Percentiles rank a stretch among this genome's conserved stretches.
These are phyloP conservation scores for Trebouxia sp. DNA, from an alignment of 139 green algal genomes.

Conservation along the genomic window DNA sequence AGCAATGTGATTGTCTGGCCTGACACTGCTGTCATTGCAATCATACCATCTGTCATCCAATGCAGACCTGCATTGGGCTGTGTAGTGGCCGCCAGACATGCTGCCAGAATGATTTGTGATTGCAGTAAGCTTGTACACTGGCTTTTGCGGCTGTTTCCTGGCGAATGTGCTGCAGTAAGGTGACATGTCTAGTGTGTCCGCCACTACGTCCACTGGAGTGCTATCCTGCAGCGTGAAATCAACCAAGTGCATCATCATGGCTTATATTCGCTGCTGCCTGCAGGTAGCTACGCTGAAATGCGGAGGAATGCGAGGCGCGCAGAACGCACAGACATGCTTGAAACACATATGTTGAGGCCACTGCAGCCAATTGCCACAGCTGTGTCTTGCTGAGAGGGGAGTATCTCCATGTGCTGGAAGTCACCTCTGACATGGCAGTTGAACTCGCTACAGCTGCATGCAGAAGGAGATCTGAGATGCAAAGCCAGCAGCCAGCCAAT, in stretches of 20 bases:
- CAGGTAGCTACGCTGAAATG: too few species aligned
- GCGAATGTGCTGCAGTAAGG: slow-evolving; percentile 54
- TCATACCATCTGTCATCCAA: slow-evolving; percentile 54
- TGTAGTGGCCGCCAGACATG: slow-evolving; percentile 74
- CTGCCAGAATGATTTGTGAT: slow-evolving; percentile 63
- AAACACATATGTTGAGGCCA: background rate
- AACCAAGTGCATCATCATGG: background rate
- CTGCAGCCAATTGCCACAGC: background rate
- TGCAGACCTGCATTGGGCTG: slow-evolving; percentile 45
- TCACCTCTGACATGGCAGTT: too few species aligned
- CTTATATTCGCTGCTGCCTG: too few species aligned
- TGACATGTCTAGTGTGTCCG: slow-evolving; percentile 55
- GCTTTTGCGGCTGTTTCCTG: background rate
- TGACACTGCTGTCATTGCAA: slow-evolving; percentile 61
- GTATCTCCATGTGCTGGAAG: background rate
- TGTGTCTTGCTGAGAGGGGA: background rate
- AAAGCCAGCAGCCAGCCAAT: too few species aligned
- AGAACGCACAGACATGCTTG: too few species aligned
- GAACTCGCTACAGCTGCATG: too few species aligned
- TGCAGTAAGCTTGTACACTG: slow-evolving; percentile 58
- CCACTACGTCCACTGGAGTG: slow-evolving; percentile 48
- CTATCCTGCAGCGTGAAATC: slow-evolving; percentile 53
- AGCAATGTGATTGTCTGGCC: background rate
- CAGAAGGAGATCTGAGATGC: too few species aligned
- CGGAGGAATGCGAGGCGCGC: too few species aligned